Base-by-base conservation (phyloP, 2,329 filamentous ascomycete genomes). In the Thelonectria blattea region DNA sequence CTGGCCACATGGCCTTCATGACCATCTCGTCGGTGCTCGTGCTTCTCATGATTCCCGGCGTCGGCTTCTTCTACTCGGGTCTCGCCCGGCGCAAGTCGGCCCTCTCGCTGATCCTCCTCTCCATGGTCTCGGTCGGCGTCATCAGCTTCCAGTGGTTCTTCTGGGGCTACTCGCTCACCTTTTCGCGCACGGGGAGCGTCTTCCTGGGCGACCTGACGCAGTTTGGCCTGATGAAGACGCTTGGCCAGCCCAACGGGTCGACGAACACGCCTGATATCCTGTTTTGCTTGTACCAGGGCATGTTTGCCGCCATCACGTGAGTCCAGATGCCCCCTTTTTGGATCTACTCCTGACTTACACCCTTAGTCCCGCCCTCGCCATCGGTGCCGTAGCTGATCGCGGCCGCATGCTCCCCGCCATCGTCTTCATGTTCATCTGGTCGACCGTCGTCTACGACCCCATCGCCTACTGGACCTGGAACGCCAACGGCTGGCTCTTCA, bases 131-230 rank as follows among this genome's bases (percentile, higher is more conserved):
- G 15, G 86, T 90, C 4, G 91, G 87, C 11, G 87, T 96, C 65
- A 87, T 93, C 62, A 89, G 88, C 51, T 96, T 96, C 78, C 92
- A 96, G 74, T 97, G 93, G 92, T 96, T 96, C 81, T 94, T 96
- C 81, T 96, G 92, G 92, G 92, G 92, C 49, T 96, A 94, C 77
- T 94, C 91, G 11, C 80, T 96, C 53, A 85, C 91, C 64, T 96
- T 96, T 77, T 93, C 91, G 7, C 91, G 93, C 76, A 86, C 86
- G 20, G 91, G 91, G 59, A 90, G 89, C 68, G 83, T 83, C 65
- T 96, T 88, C 80, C 89, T 96, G 62, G 92, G 92, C 47, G 85
- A 93, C 66, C 82, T 96, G 49, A 81, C 85, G 67, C 93, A 96
- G 82, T 89, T 96, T 70, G 93, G 91, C 34, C 85, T 96, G 69